Evolutionary conservation across 2,329 filamentous ascomycete genomes (phyloP), one percentile per base, ranked within the genome.

Genomic region (Cryphonectria nitschkei): DNA sequence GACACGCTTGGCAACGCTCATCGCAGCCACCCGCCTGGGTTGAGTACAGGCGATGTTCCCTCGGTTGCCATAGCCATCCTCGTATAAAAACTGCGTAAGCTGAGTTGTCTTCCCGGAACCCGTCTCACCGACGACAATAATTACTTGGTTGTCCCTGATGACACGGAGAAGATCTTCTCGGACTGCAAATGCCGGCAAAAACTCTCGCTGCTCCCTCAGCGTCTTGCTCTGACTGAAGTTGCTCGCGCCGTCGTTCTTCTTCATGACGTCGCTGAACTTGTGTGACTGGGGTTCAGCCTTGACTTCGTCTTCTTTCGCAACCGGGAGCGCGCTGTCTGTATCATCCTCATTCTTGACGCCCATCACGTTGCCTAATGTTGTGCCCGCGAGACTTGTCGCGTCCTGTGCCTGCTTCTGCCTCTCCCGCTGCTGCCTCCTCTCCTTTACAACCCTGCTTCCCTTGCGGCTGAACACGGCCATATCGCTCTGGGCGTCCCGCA

Each of bases 401-500:
- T 98, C 92, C 78, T 98, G 94, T 0, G 96, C 95, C 80, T 98
- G 95, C 76, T 94, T 94, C 77, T 97, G 93, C 58, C 96, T 89
- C 80, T 99, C 96, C 73, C 95, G 92, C 80, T 97, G 94, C 81
- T 97, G 94, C 58, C 97, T 87, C 75, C 92, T 91, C 76, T 99
- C 96, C 77, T 92, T 93, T 16, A 99, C 96, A 1, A 98, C 94
- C 76, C 90, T 92, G 78, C 95, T 98, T 0, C 96, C 96, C 79
- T 98, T 98, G 60, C 95, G 89, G 82, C 94, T 97, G 76, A 98
- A 98, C 1, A 99, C 95, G 0, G 96, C 96, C 96, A 99, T 97
- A 78, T 99, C 96, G 78, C 97, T 99, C 81, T 98, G 95, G 37
- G 93, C 91, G 79, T 99, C 96, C 67, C 92, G 89, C 19, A 99